These are phyloP conservation scores for Linderniella brevidens DNA, from an alignment of 257 asterid genomes.

Conservation along the genomic window DNA sequence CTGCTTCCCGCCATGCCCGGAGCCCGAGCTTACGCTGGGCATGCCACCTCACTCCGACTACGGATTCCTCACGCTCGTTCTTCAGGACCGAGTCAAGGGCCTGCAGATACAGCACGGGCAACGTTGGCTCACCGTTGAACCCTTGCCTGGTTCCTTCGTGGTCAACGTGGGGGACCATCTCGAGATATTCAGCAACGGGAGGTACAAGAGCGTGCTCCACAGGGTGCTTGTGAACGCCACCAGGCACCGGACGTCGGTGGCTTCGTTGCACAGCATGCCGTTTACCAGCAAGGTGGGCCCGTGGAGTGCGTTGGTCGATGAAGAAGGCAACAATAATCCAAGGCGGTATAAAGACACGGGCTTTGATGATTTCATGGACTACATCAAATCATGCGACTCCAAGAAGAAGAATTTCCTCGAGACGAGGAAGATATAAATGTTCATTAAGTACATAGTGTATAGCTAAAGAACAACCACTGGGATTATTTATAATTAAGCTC, in stretches of 20 bases:
- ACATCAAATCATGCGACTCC: conserved; percentile 37
- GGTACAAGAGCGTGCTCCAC: conserved; percentile 67
- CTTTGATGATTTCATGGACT: conserved; percentile 36
- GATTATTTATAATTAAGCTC: no score
- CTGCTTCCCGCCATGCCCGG: conserved; percentile 80
- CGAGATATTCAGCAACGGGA: conserved; percentile 89
- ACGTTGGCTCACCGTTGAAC: conserved; percentile 54
- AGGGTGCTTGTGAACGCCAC: conserved; percentile 52
- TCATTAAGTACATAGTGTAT: no score
- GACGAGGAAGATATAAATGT: conserved; percentile 31
- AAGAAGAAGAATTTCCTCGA: conserved; percentile 46
- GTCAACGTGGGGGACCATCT: conserved; percentile 94
- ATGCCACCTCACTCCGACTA: conserved; percentile 92
- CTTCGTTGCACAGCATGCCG: conserved; percentile 66
- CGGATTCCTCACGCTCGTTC: conserved; percentile 70
- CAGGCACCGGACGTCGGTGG: conserved; percentile 47
- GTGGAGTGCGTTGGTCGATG: conserved; percentile 25
- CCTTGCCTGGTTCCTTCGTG: conserved; percentile 71
- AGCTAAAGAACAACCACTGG: no score
- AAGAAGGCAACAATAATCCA: conserved; percentile 30
- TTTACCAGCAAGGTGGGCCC: conserved; percentile 42
- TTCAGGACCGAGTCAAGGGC: conserved; percentile 74
- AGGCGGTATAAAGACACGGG: conserved; percentile 55
- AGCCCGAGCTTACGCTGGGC: conserved; percentile 78
- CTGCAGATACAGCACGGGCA: conserved; percentile 37